A percentile compares a stretch with the other conserved stretches of the same genome.
phyloP scores from a whole-genome alignment of 768 basidiomycete genomes.

The Pleurotus djamor region DNA sequence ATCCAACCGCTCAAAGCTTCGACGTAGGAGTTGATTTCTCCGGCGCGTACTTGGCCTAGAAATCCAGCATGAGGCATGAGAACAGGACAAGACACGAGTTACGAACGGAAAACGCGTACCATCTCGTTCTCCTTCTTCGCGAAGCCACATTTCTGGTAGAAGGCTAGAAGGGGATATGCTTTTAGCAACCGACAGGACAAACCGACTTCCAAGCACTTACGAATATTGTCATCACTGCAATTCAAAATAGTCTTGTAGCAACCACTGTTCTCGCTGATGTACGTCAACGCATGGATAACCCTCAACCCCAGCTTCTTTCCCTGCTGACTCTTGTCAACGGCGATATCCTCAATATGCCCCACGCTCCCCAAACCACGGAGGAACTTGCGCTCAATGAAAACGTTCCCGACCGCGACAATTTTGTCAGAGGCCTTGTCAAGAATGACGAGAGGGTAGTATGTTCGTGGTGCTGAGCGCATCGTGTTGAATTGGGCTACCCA shows the following conservation, averaged over 20 bases:
- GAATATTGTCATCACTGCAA: slow-evolving; percentile 87
- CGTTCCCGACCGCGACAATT: slow-evolving; percentile 82
- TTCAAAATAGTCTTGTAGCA: slow-evolving; percentile 98
- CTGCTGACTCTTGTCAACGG: slow-evolving; percentile 84
- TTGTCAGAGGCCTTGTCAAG: slow-evolving; percentile 69
- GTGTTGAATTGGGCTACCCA: slow-evolving; percentile 72
- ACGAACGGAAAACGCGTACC: slow-evolving; percentile 41
- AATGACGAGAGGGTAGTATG: slow-evolving; percentile 88
- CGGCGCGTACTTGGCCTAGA: slow-evolving; percentile 60
- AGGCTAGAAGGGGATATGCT: slow-evolving; percentile 56
- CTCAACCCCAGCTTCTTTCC: slow-evolving; percentile 90
- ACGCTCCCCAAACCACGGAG: slow-evolving; percentile 79
- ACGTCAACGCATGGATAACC: slow-evolving; percentile 83
- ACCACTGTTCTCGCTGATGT: slow-evolving; percentile 76
- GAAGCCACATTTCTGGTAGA: slow-evolving; percentile 98
- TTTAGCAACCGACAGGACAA: slow-evolving; percentile 6
- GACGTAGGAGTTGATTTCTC: slow-evolving; percentile 33
- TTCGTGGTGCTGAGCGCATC: slow-evolving; percentile 48
- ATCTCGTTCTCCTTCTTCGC: slow-evolving; percentile 92
- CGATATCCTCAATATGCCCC: slow-evolving; percentile 98
- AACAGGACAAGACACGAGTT: background rate
- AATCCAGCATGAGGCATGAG: background rate
- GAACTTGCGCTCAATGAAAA: slow-evolving; percentile 96
- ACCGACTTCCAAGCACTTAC: slow-evolving; percentile 43
- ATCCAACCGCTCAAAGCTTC: no score